A percentile compares a stretch with the other conserved stretches of the same genome.
phyloP scores from a whole-genome alignment of 495 filamentous ascomycete species.

The Poronia punctata region DNA sequence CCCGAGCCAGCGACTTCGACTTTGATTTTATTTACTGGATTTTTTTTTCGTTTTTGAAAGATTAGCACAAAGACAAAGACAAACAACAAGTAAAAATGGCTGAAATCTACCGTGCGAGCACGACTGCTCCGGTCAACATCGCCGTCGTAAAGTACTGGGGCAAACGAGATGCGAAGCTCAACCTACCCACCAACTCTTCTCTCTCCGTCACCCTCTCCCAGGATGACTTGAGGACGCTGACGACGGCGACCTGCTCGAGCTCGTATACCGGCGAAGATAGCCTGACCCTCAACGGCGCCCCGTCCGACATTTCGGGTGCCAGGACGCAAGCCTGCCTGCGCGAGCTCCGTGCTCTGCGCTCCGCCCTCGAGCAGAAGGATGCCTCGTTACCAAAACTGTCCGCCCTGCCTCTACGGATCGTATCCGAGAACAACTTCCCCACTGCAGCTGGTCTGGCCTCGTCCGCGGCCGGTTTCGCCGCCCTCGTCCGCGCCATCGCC shows the following conservation, averaged over 20 bases:
- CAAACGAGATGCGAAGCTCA: slow-evolving; percentile 85
- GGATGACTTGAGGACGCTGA: slow-evolving; percentile 86
- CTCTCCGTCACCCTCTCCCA: slow-evolving; percentile 94
- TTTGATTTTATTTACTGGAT: too few species aligned
- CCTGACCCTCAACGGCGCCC: slow-evolving; percentile 75
- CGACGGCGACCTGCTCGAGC: slow-evolving; percentile 85
- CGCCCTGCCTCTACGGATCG: slow-evolving; percentile 65
- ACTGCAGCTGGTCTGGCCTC: slow-evolving; percentile 94
- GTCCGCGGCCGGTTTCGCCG: slow-evolving; percentile 90
- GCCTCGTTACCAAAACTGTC: slow-evolving; percentile 71
- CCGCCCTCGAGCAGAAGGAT: slow-evolving; percentile 63
- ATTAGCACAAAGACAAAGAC: neutral
- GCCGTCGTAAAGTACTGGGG: slow-evolving; percentile 99
- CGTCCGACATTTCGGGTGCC: slow-evolving; percentile 76
- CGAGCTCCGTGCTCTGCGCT: slow-evolving; percentile 70
- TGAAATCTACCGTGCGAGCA: slow-evolving; percentile 79
- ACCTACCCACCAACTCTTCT: slow-evolving; percentile 95
- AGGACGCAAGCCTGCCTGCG: slow-evolving; percentile 87
- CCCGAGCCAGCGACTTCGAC: neutral
- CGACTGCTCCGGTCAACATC: slow-evolving; percentile 97
- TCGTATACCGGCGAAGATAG: slow-evolving; percentile 63
- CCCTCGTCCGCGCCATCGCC: slow-evolving; percentile 86
- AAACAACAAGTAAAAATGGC: slow-evolving; percentile 31
- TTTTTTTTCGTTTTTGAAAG: too few species aligned
- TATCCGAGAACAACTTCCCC: slow-evolving; percentile 96